phyloP scores from a whole-genome alignment of 176 grass and related monocot species.

The Aegilops umbellulata region DNA sequence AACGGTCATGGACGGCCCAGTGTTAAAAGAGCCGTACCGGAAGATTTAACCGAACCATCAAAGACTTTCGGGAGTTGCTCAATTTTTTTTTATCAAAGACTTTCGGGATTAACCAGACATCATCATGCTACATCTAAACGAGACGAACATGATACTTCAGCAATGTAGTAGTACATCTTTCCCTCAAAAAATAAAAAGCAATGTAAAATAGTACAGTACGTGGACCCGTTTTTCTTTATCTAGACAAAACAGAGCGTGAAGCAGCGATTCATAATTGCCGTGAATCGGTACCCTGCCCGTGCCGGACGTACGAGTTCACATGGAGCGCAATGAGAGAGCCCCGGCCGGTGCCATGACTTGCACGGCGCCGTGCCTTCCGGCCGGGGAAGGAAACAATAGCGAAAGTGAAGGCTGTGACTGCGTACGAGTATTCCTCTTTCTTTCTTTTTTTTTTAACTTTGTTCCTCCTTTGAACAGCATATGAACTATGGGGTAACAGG shows the following conservation, averaged over 20 bases:
- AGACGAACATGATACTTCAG: too few relatives aligned
- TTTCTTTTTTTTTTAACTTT: background rate
- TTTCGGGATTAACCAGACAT: too few relatives aligned
- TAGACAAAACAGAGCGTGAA: background rate
- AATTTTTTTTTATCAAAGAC: too few relatives aligned
- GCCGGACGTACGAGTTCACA: constrained; percentile 35
- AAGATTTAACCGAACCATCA: too few relatives aligned
- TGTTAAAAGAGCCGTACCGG: too few relatives aligned
- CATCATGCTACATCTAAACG: too few relatives aligned
- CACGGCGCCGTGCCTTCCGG: constrained; percentile 35
- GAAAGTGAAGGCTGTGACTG: background rate
- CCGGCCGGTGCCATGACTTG: constrained; percentile 31
- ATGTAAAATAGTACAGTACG: background rate
- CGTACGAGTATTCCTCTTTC: background rate
- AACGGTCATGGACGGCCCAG: too few relatives aligned
- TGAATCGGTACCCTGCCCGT: background rate
- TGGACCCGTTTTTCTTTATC: background rate
- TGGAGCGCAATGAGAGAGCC: constrained; percentile 27
- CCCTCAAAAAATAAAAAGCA: too few relatives aligned
- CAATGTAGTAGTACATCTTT: too few relatives aligned
- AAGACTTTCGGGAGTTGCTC: too few relatives aligned
- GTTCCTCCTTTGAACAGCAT: constrained; percentile 24
- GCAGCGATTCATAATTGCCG: background rate
- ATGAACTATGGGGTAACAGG: background rate
- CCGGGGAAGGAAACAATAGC: constrained; percentile 1